Base-by-base conservation (phyloP, 2,329 filamentous ascomycete genomes). In the Fusarium penzigii region DNA sequence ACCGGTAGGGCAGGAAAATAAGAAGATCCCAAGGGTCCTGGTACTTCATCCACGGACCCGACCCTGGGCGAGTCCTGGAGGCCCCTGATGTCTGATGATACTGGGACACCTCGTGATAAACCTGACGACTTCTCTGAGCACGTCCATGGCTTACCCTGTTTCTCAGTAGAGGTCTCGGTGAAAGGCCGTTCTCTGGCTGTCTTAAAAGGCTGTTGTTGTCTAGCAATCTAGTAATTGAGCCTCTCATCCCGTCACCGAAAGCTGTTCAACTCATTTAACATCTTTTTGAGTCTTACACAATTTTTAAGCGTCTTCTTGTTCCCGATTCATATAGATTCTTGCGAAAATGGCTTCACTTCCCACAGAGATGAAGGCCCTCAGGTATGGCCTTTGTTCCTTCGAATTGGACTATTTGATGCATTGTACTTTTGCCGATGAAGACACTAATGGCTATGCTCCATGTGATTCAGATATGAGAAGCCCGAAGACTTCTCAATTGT, bases 401-500 rank as follows among this genome's bases (percentile, higher is more conserved):
- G 29, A 17, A 3, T 38, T 44, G 32, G 9, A 36, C 13, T 9
- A 36, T 9, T 12, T 5, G 32, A 14, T 45, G 32, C 44, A 43
- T 32, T 39, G 34, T 47, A 51, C 47, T 40, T 17, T 51, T 42
- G 29, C 51, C 59, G 32, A 54, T 48, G 29, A 7, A 25, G 20
- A 25, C 7, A 25, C 20, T 25, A 25, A 25, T 25, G 20, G 40
- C 41, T 7, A 12, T 44, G 44, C 34, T 41, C 45, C 42, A 44
- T 51, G 43, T 32, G 34, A 44, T 42, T 59, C 52, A 77, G 75
- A 70, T 86, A 86, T 72, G 80, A 83, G 70, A 81, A 85, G 77
- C 83, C 83, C 41, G 75, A 83, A 67, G 75, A 81, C 53, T 86
- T 80, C 71, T 75, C 76, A 58, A 78, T 87, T 53, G 83, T 87